Percentiles rank a stretch among this genome's conserved stretches.
phyloP scores from a whole-genome alignment of 306 rosid genomes.

The Acacia crassicarpa region DNA sequence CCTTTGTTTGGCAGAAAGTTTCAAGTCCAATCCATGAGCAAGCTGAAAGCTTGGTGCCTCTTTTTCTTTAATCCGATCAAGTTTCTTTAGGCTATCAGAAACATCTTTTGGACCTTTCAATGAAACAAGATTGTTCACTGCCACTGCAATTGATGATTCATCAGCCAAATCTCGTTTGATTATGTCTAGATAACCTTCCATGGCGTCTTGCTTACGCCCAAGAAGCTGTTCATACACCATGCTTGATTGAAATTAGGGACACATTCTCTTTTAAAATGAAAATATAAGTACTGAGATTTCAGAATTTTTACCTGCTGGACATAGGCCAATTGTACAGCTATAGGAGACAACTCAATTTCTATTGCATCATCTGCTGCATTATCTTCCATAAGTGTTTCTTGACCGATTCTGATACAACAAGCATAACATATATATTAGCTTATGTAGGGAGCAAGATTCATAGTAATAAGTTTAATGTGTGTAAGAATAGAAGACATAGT shows the following conservation, averaged over 20 bases:
- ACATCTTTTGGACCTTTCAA: slow-evolving; percentile 89
- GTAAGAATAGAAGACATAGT: slow-evolving; percentile 6
- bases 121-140: slow-evolving; percentile 83
- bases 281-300: background rate
- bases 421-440: slow-evolving; percentile 30
- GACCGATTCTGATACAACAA: slow-evolving; percentile 71
- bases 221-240: slow-evolving; percentile 68
- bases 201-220: slow-evolving; percentile 74
- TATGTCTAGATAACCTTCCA: slow-evolving; percentile 61
- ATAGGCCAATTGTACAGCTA: slow-evolving; percentile 93
- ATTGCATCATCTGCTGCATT: slow-evolving; percentile 75
- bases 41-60: slow-evolving; percentile 72
- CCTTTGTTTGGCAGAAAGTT: slow-evolving; percentile 69
- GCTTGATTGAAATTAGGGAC: slow-evolving; percentile 34
- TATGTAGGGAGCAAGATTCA: background rate
- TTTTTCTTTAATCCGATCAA: slow-evolving; percentile 84
- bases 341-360: slow-evolving; percentile 86
- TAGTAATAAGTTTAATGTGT: background rate
- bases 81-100: slow-evolving; percentile 89
- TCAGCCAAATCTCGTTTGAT: slow-evolving; percentile 81
- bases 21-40: slow-evolving; percentile 68
- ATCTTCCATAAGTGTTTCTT: slow-evolving; percentile 79
- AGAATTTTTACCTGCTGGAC: slow-evolving; percentile 71
- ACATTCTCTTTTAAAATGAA: slow-evolving; percentile 20
- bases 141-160: slow-evolving; percentile 85